phyloP scores from a whole-genome alignment of 2,329 filamentous ascomycete species.

The Macrophomina tecta region DNA sequence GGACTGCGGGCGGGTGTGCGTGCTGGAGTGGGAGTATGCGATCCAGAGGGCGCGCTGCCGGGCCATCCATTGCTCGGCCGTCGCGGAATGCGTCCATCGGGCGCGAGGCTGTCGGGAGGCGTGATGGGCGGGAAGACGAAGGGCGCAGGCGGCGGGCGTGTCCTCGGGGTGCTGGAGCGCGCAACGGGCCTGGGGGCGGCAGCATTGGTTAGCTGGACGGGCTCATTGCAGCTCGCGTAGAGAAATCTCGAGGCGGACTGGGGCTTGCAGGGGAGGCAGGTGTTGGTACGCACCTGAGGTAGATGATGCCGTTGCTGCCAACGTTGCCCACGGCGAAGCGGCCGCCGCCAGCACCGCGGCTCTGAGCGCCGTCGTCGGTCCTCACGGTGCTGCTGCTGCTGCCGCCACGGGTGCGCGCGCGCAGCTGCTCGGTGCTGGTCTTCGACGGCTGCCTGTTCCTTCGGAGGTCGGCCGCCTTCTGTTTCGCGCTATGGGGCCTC shows the following conservation, averaged over 20 bases:
- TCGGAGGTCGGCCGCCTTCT: constrained; percentile 32
- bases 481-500: constrained; percentile 37
- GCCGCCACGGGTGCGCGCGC: constrained; percentile 36
- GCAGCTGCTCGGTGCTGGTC: constrained; percentile 46
- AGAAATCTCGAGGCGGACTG: constrained; percentile 14
- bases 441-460: constrained; percentile 37
- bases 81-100: constrained; percentile 35
- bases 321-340: constrained; percentile 57
- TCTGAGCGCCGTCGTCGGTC: constrained; percentile 35
- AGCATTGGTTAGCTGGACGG: constrained; percentile 31
- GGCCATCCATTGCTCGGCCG: constrained; percentile 45
- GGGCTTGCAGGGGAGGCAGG: constrained; percentile 1
- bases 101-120: constrained; percentile 44
- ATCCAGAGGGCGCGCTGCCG: constrained; percentile 42
- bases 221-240: constrained; percentile 3
- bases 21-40: constrained; percentile 39
- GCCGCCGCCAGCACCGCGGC: constrained; percentile 31
- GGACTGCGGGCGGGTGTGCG: constrained; percentile 34
- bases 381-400: constrained; percentile 42
- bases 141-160: constrained; percentile 41
- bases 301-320: constrained; percentile 53
- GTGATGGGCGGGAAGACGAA: constrained; percentile 48
- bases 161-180: constrained; percentile 43
- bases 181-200: constrained; percentile 41
- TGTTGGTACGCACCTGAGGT: constrained; percentile 48